Percentiles rank a stretch among this genome's conserved stretches.
Evolutionary conservation across 495 filamentous ascomycete species (phyloP).

Genomic region (Penicillium parvum): DNA sequence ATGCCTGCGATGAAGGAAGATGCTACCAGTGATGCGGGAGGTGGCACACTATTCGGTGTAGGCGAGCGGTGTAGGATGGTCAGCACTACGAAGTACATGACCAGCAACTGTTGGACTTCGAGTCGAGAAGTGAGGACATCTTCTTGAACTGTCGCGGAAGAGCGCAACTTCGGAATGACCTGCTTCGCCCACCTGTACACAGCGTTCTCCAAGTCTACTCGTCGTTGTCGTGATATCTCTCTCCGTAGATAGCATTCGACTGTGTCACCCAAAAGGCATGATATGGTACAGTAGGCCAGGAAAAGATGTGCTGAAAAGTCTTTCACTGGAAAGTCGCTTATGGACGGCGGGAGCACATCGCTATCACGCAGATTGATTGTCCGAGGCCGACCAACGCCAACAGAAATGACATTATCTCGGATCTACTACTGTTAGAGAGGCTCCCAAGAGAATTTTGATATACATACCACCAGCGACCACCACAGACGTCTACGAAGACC

Average conservation of each 20-base stretch:
- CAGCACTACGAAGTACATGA: conserved; percentile 28
- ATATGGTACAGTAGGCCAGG: conserved; percentile 26
- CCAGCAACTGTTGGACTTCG: conserved; percentile 22
- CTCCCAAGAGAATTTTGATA: not conserved
- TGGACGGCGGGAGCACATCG: conserved; percentile 28
- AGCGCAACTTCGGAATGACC: conserved; percentile 22
- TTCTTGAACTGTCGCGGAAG: conserved; percentile 15
- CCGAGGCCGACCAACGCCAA: conserved; percentile 26
- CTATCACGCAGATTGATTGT: conserved; percentile 29
- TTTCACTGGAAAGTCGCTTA: conserved; percentile 22
- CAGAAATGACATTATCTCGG: conserved; percentile 29
- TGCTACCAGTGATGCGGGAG: conserved; percentile 21
- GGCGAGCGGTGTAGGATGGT: conserved; percentile 26
- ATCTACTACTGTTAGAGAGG: conserved; percentile 10
- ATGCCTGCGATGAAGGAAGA: conserved; percentile 30
- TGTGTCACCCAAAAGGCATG: conserved; percentile 24
- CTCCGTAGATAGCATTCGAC: conserved; percentile 24
- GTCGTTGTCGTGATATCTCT: conserved; percentile 24
- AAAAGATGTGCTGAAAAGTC: conserved; percentile 25
- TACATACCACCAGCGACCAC: conserved; percentile 29
- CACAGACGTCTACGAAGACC: conserved; percentile 25
- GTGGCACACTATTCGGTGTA: conserved; percentile 22
- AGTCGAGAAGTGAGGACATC: conserved; percentile 17
- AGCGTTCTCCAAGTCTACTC: conserved; percentile 25
- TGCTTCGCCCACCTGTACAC: conserved; percentile 30